Evolutionary conservation across 805 yeast species (phyloP).

Genomic region (Saccharomycopsis fermentans): DNA sequence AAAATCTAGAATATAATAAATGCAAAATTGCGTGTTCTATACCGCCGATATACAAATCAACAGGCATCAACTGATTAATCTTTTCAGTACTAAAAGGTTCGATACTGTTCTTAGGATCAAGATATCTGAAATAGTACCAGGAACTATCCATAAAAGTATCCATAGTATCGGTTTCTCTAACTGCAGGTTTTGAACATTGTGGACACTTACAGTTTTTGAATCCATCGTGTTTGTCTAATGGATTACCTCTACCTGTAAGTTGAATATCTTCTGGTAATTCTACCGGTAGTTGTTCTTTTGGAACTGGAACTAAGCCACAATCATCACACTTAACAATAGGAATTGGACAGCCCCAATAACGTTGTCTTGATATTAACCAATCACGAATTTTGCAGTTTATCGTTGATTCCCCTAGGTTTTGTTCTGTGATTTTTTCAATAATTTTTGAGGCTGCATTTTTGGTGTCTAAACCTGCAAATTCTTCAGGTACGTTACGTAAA

Average conservation of each 20-base stretch:
- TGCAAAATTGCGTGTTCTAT: conserved; percentile 95
- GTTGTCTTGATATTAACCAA: conserved; percentile 90
- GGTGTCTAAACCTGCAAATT: conserved; percentile 40
- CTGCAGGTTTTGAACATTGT: conserved; percentile 55
- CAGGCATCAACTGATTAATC: conserved; percentile 57
- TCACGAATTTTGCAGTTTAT: conserved; percentile 67
- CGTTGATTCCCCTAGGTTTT: conserved; percentile 35
- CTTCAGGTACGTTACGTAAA: conserved; percentile 32
- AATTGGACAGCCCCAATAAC: conserved; percentile 98
- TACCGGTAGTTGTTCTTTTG: conserved; percentile 80
- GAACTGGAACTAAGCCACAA: conserved; percentile 92
- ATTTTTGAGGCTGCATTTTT: conserved; percentile 44
- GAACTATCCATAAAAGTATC: conserved; percentile 97
- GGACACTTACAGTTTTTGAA: conserved; percentile 78
- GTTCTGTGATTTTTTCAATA: conserved; percentile 30
- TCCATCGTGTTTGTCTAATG: conserved; percentile 54
- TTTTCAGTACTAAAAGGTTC: conserved; percentile 43
- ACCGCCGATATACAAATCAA: conserved; percentile 89
- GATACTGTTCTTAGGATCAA: conserved; percentile 55
- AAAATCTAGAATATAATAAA: conserved; percentile 74
- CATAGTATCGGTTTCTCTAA: conserved; percentile 95
- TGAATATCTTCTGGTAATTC: conserved; percentile 47
- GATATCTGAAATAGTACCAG: conserved; percentile 85
- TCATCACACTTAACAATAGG: conserved; percentile 80
- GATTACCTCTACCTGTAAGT: conserved; percentile 47